phyloP scores from a whole-genome alignment of 2,329 filamentous ascomycete species.

The Aspergillus jensenii region DNA sequence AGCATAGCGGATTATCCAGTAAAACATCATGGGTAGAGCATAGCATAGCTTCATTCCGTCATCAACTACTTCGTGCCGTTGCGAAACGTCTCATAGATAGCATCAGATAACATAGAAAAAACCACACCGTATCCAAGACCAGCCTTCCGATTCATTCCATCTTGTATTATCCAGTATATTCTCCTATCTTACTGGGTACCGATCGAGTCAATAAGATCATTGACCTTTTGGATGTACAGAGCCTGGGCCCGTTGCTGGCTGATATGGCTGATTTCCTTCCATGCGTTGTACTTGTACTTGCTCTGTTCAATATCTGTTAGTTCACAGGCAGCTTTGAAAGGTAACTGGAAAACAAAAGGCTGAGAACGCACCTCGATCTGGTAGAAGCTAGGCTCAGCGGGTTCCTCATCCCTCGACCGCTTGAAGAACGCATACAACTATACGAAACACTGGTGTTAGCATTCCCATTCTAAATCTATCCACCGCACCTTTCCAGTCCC shows the following conservation, averaged over 20 bases:
- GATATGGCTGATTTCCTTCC: constrained; percentile 68
- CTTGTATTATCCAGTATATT: constrained; percentile 3
- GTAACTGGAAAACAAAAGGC: background rate
- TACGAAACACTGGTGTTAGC: background rate
- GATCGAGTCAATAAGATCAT: constrained; percentile 68
- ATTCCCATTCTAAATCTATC: background rate
- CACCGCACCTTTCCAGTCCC: no score
- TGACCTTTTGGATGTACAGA: constrained; percentile 71
- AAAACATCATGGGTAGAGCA: background rate
- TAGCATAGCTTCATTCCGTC: constrained; percentile 5
- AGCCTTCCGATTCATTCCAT: background rate
- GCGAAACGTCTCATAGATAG: background rate
- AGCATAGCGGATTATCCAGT: background rate
- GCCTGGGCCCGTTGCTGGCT: constrained; percentile 69
- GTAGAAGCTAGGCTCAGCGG: constrained; percentile 18
- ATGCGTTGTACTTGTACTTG: constrained; percentile 78
- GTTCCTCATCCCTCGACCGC: constrained; percentile 11
- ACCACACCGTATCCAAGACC: constrained; percentile 4
- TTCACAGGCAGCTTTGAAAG: background rate
- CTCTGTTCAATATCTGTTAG: constrained; percentile 48
- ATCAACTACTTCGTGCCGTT: background rate
- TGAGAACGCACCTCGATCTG: constrained; percentile 18
- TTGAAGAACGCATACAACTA: constrained; percentile 25
- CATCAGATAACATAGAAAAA: background rate
- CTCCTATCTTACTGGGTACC: constrained; percentile 40